Percentiles rank a stretch among this genome's conserved stretches.
Evolutionary conservation across 2,329 filamentous ascomycete genomes (phyloP).

Genomic region (Blumeria graminis): DNA sequence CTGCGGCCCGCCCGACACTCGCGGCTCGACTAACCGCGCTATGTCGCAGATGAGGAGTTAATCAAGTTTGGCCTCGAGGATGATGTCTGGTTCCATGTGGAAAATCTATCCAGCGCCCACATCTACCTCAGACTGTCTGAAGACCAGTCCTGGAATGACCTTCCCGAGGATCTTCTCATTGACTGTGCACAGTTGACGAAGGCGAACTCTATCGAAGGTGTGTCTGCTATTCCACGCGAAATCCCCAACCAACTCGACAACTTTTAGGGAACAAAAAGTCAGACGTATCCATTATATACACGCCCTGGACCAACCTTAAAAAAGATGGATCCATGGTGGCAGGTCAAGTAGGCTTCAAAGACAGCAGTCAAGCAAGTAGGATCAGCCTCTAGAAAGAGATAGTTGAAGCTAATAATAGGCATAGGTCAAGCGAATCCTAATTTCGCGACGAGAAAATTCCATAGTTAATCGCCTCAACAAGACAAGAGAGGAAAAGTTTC

Average conservation of each 20-base stretch:
- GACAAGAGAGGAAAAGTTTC: slow-evolving; percentile 71
- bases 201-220: slow-evolving; percentile 93
- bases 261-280: slow-evolving; percentile 82
- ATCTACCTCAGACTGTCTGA: slow-evolving; percentile 75
- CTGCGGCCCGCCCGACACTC: no score
- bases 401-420: no score
- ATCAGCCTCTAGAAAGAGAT: no score
- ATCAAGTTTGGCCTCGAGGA: slow-evolving; percentile 88
- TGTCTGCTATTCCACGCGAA: neutral
- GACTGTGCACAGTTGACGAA: slow-evolving; percentile 97
- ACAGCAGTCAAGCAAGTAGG: slow-evolving; percentile 37
- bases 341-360: slow-evolving; percentile 87
- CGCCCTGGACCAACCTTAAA: slow-evolving; percentile 85
- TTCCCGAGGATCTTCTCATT: slow-evolving; percentile 47
- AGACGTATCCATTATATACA: slow-evolving; percentile 91
- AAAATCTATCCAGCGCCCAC: slow-evolving; percentile 91
- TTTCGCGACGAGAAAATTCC: slow-evolving; percentile 58
- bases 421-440: slow-evolving; percentile 58
- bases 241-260: neutral
- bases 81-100: slow-evolving; percentile 97
- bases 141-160: slow-evolving; percentile 60
- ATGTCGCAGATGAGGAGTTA: slow-evolving; percentile 60
- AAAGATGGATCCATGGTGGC: slow-evolving; percentile 92
- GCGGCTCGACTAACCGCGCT: neutral
- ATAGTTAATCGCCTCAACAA: slow-evolving; percentile 98